These are phyloP conservation scores for Cercospora beticola DNA, from an alignment of 2,329 filamentous ascomycete species.

Conservation along the genomic window DNA sequence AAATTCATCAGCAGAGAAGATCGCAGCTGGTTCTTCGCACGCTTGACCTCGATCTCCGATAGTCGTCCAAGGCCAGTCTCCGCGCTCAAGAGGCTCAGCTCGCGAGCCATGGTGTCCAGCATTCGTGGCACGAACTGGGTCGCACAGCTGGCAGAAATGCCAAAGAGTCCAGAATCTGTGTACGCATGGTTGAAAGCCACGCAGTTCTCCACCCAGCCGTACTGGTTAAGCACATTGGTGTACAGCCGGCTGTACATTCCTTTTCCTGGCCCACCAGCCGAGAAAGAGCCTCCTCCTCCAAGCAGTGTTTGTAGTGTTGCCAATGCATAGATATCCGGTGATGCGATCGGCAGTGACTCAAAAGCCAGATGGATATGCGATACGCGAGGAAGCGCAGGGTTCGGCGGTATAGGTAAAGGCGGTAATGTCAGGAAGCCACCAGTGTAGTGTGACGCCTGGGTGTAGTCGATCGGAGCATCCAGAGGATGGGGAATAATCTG, in stretches of 20 bases:
- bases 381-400: conserved; percentile 74
- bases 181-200: conserved; percentile 97
- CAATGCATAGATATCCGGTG: conserved; percentile 91
- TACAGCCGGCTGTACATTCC: conserved; percentile 99
- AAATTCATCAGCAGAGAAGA: conserved; percentile 94
- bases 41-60: conserved; percentile 73
- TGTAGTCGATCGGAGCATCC: conserved; percentile 56
- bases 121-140: conserved; percentile 76
- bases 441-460: conserved; percentile 75
- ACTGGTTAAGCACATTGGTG: conserved; percentile 95
- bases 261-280: conserved; percentile 92
- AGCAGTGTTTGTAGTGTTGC: conserved; percentile 94
- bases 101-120: conserved; percentile 93
- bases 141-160: conserved; percentile 82
- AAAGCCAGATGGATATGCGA: conserved; percentile 96
- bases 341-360: conserved; percentile 86
- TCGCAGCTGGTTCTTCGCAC: conserved; percentile 95
- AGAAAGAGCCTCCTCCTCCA: conserved; percentile 94
- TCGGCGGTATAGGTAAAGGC: conserved; percentile 71
- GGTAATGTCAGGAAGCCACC: conserved; percentile 89
- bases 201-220: conserved; percentile 96
- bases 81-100: conserved; percentile 74
- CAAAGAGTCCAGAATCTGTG: conserved; percentile 92
- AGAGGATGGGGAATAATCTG: conserved; percentile 44
- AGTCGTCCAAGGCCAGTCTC: conserved; percentile 73